Conservation (phyloP, 352 stramenopile genomes). For the Ophiocytium majus region DNA sequence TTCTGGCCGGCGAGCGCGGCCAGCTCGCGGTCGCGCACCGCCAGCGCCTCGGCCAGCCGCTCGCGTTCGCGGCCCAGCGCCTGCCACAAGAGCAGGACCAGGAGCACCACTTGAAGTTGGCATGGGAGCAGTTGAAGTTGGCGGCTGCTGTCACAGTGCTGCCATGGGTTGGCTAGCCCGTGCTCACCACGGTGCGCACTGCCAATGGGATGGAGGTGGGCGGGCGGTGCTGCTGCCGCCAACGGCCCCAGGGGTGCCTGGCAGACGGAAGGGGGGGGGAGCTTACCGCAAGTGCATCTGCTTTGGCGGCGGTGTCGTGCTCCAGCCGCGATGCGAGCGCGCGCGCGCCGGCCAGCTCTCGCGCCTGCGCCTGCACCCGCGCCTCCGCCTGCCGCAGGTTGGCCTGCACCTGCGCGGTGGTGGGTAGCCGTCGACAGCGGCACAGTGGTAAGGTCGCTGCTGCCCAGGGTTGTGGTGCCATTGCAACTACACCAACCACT, state of each 20-base stretch:
- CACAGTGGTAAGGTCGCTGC: too few relatives aligned
- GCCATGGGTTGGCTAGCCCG: neutral
- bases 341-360: neutral
- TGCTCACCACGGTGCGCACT: neutral
- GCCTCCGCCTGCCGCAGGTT: neutral
- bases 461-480: too few relatives aligned
- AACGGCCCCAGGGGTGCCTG: neutral
- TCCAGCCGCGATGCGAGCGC: neutral
- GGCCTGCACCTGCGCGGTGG: neutral
- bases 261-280: neutral
- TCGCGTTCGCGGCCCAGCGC: neutral
- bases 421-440: too few relatives aligned
- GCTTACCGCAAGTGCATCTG: neutral
- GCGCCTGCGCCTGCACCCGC: neutral
- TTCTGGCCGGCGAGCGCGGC: conserved; percentile 30
- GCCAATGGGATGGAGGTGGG: neutral
- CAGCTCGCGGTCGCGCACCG: conserved; percentile 27
- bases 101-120: neutral
- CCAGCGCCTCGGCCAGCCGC: neutral
- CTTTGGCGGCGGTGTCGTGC: neutral
- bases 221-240: neutral
- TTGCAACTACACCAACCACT: too few relatives aligned
- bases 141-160: neutral
- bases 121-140: neutral
- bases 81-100: neutral